A percentile compares a stretch with the other conserved stretches of the same genome.
Evolutionary conservation across 148 eudicot species (phyloP).

Genomic region (Persicaria maculosa): DNA sequence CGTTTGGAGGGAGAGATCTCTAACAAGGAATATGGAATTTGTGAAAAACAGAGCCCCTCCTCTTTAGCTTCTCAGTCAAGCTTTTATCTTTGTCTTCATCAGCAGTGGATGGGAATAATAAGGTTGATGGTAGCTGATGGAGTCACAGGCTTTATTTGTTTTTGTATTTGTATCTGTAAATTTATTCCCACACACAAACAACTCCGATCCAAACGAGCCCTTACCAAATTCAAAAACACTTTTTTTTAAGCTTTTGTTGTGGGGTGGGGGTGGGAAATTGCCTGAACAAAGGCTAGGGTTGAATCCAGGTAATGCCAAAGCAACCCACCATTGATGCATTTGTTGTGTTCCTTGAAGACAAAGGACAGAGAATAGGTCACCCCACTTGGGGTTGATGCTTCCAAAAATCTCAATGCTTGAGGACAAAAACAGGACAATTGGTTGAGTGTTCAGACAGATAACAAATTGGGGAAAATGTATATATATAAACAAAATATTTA

Average conservation of each 20-base stretch:
- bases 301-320: slow-evolving; percentile 10
- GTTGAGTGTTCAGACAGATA: slow-evolving; percentile 11
- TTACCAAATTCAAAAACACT: neutral
- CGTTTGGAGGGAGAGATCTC: slow-evolving; percentile 11
- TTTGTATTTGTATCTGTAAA: neutral
- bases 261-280: slow-evolving; percentile 9
- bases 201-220: slow-evolving; percentile 9
- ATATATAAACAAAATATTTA: neutral
- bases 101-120: slow-evolving; percentile 12
- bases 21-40: slow-evolving; percentile 10
- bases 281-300: slow-evolving; percentile 14
- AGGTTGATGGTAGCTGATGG: neutral
- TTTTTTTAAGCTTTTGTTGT: neutral
- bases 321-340: slow-evolving; percentile 1
- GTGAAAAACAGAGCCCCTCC: slow-evolving; percentile 10
- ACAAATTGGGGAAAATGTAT: neutral
- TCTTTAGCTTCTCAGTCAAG: neutral
- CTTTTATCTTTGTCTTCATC: slow-evolving; percentile 13
- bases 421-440: slow-evolving; percentile 3
- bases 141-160: neutral
- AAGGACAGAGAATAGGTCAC: slow-evolving; percentile 1
- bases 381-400: slow-evolving; percentile 11
- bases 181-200: slow-evolving; percentile 10
- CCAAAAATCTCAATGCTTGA: neutral
- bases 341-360: neutral